Conservation (phyloP, 2,329 filamentous ascomycete species). For the Aspergillus ochraceus region DNA sequence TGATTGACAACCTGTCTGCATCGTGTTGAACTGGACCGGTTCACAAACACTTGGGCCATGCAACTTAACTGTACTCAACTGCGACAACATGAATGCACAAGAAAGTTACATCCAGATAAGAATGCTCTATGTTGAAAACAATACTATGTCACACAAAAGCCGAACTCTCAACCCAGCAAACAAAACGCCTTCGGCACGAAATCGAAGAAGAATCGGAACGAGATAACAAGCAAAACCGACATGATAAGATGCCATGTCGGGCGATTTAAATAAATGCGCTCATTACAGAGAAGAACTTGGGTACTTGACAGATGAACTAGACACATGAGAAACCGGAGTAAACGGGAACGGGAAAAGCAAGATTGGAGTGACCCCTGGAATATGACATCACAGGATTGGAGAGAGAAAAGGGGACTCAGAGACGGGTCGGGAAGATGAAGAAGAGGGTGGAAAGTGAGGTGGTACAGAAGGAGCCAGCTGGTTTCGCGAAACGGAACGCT, state of each 20-base stretch:
- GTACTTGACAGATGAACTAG: constrained; percentile 15
- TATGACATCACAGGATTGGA: not conserved
- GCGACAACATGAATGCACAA: too few relatives aligned
- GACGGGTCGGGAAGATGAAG: constrained; percentile 19
- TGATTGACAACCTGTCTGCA: too few relatives aligned
- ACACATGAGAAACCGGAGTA: constrained; percentile 15
- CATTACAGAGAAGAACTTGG: constrained; percentile 29
- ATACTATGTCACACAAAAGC: constrained; percentile 1
- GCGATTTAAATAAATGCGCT: constrained; percentile 28
- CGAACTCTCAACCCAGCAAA: constrained; percentile 23
- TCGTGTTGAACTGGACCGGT: not conserved
- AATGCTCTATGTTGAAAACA: not conserved
- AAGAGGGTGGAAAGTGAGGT: constrained; percentile 21
- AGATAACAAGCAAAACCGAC: constrained; percentile 17
- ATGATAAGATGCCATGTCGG: constrained; percentile 15
- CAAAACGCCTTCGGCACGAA: constrained; percentile 28
- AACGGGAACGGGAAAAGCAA: not conserved
- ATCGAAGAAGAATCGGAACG: constrained; percentile 8
- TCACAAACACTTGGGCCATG: not conserved
- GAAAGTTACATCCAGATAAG: not conserved
- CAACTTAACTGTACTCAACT: too few relatives aligned
- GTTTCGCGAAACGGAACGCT: constrained; percentile 24
- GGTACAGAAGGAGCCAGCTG: constrained; percentile 4
- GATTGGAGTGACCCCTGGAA: not conserved
- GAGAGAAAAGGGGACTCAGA: not conserved